Evolutionary conservation across 2,329 filamentous ascomycete genomes (phyloP).

Genomic region (Clarireedia monteithiana): DNA sequence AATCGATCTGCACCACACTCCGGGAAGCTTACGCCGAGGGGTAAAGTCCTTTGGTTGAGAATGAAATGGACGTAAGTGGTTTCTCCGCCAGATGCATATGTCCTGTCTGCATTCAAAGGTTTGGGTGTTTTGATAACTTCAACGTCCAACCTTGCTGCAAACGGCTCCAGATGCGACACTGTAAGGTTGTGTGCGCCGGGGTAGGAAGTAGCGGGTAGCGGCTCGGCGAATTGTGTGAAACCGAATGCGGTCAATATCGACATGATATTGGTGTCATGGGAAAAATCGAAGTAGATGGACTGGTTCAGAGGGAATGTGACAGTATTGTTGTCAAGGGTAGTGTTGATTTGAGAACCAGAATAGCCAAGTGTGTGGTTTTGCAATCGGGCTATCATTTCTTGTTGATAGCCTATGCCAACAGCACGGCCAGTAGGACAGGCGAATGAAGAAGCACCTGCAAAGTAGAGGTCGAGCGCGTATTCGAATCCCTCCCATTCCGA

Average conservation of each 20-base stretch:
- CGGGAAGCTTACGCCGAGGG: conserved; percentile 56
- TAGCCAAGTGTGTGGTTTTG: conserved; percentile 56
- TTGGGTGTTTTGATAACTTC: conserved; percentile 63
- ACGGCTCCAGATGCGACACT: conserved; percentile 61
- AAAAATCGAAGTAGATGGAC: conserved; percentile 68
- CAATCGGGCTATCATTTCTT: conserved; percentile 65
- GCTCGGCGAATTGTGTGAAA: conserved; percentile 57
- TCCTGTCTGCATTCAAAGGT: conserved; percentile 49
- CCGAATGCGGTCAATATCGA: conserved; percentile 66
- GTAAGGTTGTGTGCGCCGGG: conserved; percentile 54
- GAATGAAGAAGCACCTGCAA: conserved; percentile 42
- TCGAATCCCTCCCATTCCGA: conserved; percentile 67
- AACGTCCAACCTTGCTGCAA: conserved; percentile 65
- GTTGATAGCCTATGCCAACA: conserved; percentile 65
- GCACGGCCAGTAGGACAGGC: conserved; percentile 42
- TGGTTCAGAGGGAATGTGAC: conserved; percentile 68
- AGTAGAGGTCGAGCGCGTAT: conserved; percentile 61
- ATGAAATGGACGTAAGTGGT: conserved; percentile 69
- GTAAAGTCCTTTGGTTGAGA: conserved; percentile 66
- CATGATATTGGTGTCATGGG: conserved; percentile 68
- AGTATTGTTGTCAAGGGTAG: conserved; percentile 60
- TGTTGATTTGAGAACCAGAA: conserved; percentile 54
- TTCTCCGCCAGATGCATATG: conserved; percentile 38
- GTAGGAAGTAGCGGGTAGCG: conserved; percentile 48
- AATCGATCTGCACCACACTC: conserved; percentile 54